Percentiles rank a stretch among this genome's conserved stretches.
Evolutionary conservation across 2,329 filamentous ascomycete species (phyloP).

Genomic region (Corynespora cassiicola): DNA sequence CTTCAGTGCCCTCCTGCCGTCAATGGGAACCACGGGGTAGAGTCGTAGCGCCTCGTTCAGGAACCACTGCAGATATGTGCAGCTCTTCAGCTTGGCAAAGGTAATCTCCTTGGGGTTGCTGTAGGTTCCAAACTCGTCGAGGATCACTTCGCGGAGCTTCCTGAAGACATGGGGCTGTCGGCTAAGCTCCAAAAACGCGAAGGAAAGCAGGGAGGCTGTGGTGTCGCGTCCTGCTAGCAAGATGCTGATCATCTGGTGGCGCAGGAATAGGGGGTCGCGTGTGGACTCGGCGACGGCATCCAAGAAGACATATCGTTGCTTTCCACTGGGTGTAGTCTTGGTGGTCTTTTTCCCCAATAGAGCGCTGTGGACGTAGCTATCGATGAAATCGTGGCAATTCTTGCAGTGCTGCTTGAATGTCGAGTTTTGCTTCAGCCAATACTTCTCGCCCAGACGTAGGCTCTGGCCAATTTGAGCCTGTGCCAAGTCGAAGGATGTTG

Average conservation of each 20-base stretch:
- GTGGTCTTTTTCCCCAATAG: conserved; percentile 22
- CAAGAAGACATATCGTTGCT: conserved; percentile 74
- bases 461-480: conserved; percentile 21
- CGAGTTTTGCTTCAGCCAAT: conserved; percentile 36
- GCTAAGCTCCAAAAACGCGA: conserved; percentile 62
- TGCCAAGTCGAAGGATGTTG: conserved; percentile 27
- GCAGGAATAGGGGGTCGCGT: conserved; percentile 68
- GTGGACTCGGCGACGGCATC: conserved; percentile 82
- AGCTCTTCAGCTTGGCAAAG: conserved; percentile 44
- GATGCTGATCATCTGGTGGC: conserved; percentile 82
- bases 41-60: conserved; percentile 44
- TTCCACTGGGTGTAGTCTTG: conserved; percentile 19
- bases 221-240: conserved; percentile 87
- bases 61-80: conserved; percentile 38
- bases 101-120: conserved; percentile 46
- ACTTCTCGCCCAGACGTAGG: conserved; percentile 33
- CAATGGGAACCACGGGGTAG: conserved; percentile 40
- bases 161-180: conserved; percentile 44
- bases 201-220: conserved; percentile 80
- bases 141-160: conserved; percentile 43
- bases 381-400: conserved; percentile 32
- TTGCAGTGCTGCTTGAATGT: conserved; percentile 36
- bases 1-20: conserved; percentile 34
- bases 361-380: conserved; percentile 31
- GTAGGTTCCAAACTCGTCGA: conserved; percentile 50